phyloP scores from a whole-genome alignment of 208 protist species.

The Leishmania guyanensis region DNA sequence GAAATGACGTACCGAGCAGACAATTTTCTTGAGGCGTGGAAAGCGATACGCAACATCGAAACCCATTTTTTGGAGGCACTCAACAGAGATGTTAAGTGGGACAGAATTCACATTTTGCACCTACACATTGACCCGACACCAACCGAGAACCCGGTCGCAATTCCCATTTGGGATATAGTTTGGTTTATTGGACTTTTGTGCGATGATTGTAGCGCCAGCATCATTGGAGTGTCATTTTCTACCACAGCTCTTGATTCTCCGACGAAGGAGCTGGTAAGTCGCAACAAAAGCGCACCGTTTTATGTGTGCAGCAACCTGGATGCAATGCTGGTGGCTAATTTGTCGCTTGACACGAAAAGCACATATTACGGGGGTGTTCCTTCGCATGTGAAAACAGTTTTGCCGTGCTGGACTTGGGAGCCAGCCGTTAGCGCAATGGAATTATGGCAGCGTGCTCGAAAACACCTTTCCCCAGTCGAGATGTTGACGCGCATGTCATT shows the following conservation, averaged over 20 bases:
- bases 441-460: constrained; percentile 28
- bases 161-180: constrained; percentile 68
- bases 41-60: constrained; percentile 37
- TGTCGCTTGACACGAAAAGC: constrained; percentile 45
- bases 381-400: constrained; percentile 31
- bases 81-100: constrained; percentile 45
- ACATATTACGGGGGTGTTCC: constrained; percentile 57
- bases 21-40: constrained; percentile 46
- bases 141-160: constrained; percentile 6
- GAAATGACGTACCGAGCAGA: constrained; percentile 41
- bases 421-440: constrained; percentile 39
- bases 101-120: constrained; percentile 52
- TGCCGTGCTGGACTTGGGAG: constrained; percentile 31
- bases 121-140: constrained; percentile 39
- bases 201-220: constrained; percentile 44
- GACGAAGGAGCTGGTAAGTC: constrained; percentile 31
- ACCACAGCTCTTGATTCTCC: constrained; percentile 14
- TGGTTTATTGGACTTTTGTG: constrained; percentile 52
- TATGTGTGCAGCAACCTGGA: constrained; percentile 54
- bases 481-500: constrained; percentile 64
- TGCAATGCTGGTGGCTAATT: constrained; percentile 30
- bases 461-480: constrained; percentile 34
- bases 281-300: constrained; percentile 43
- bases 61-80: constrained; percentile 42
- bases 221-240: constrained; percentile 69